Evolutionary conservation across 2,329 filamentous ascomycete genomes (phyloP), one percentile per base, ranked within the genome.

Genomic region (Penicillium sp.): DNA sequence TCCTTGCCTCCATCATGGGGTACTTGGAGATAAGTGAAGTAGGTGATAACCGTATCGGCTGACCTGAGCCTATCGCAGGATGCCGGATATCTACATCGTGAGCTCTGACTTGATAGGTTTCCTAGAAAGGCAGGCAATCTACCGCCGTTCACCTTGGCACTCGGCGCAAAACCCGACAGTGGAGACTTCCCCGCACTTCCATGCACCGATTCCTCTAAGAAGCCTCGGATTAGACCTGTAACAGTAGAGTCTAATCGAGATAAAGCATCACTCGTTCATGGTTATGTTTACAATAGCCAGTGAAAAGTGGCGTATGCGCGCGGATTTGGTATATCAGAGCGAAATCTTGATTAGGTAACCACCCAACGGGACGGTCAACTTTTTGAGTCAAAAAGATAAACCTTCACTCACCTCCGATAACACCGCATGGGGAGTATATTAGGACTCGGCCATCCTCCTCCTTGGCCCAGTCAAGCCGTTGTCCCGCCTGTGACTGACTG

Each of bases 101-200:
- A 43, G 40, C 40, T 43, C 40, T 13, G 38, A 26, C n/a, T 52
- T 56, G 58, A 60, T 55, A 55, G 25, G 52, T 60, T 60, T 56
- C 57, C 57, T 46, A 52, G 22, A 46, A 42, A 11, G 56, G 56
- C 56, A 58, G 16, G 56, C 40, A 37, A 58, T 58, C 48, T 58
- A 58, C 38, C 38, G 22, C 26, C 26, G 56, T 22, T 42, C 45
- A 53, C 28, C 56, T 38, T 30, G 37, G 19, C 35, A 46, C 46
- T 37, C 37, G 43, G 56, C 56, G 56, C 56, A 53, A 53, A 58
- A 33, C 38, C 16, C 16, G 11, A 33, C 26, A 30, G 56, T 48
- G 56, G 56, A 58, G 40, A 35, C 28, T 52, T 52, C 56, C 56
- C 56, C 56, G 56, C 56, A 58, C 56, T 58, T 48, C 45, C 4